Evolutionary conservation across 768 basidiomycete species (phyloP).

Genomic region (Leccinum subtestaceum): DNA sequence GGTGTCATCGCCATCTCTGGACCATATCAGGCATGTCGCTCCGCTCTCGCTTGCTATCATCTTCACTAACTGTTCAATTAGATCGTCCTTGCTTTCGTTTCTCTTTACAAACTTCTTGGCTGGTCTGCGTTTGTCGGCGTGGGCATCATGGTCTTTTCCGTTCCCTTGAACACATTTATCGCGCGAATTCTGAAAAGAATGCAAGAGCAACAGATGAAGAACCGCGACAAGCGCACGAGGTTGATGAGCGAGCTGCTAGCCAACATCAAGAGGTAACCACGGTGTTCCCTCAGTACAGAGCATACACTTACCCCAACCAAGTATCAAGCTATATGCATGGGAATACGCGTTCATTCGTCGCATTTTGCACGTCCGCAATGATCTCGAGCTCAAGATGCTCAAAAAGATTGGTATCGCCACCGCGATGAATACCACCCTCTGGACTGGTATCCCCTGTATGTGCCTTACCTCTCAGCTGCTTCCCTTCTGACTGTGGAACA

Average conservation of each 20-base stretch:
- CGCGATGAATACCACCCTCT: constrained; percentile 60
- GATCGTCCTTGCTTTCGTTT: constrained; percentile 87
- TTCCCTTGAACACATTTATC: constrained; percentile 72
- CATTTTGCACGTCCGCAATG: constrained; percentile 77
- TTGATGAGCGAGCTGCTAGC: constrained; percentile 92
- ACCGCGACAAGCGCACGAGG: constrained; percentile 76
- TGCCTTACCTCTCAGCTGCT: neutral
- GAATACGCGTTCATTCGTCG: constrained; percentile 85
- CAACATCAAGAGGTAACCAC: constrained; percentile 76
- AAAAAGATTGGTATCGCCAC: constrained; percentile 76
- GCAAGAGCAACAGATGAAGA: constrained; percentile 92
- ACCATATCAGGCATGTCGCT: constrained; percentile 65
- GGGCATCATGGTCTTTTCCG: constrained; percentile 79
- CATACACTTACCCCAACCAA: constrained; percentile 24
- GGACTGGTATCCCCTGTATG: constrained; percentile 63
- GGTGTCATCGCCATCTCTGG: constrained; percentile 84
- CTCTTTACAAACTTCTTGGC: constrained; percentile 84
- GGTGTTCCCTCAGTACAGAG: neutral
- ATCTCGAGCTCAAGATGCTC: constrained; percentile 78
- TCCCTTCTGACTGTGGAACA: constrained; percentile 13
- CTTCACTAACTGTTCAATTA: constrained; percentile 25
- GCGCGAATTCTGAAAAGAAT: constrained; percentile 69
- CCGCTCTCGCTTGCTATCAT: neutral
- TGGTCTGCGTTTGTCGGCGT: constrained; percentile 92
- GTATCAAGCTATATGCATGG: constrained; percentile 93